Conservation (phyloP, 768 basidiomycete genomes). For the Russula ochroleuca region DNA sequence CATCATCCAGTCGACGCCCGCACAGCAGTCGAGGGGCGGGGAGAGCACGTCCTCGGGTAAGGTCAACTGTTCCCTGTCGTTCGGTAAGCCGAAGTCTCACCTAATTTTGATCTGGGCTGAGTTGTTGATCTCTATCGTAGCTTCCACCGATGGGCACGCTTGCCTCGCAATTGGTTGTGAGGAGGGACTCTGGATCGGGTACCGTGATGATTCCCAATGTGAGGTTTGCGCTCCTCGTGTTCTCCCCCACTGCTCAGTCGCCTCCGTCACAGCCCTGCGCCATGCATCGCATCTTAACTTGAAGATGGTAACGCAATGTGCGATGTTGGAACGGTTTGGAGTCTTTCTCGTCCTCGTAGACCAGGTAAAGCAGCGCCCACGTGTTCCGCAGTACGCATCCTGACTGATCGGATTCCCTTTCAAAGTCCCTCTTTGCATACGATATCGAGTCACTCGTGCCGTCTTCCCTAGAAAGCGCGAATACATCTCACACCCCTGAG, state of each 20-base stretch:
- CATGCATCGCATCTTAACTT: constrained; percentile 78
- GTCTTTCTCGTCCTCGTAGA: constrained; percentile 94
- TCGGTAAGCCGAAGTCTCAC: constrained; percentile 46
- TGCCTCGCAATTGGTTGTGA: constrained; percentile 92
- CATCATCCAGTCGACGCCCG: constrained; percentile 61
- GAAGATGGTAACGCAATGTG: constrained; percentile 87
- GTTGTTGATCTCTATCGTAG: constrained; percentile 37
- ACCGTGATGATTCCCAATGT: constrained; percentile 84
- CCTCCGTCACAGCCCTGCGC: constrained; percentile 60
- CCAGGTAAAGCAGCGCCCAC: constrained; percentile 47
- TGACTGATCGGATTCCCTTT: neutral
- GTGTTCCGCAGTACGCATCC: too few species aligned
- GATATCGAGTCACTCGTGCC: constrained; percentile 96
- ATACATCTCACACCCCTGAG: constrained; percentile 76
- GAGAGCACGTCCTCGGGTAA: constrained; percentile 72
- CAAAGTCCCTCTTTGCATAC: constrained; percentile 81
- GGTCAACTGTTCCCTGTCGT: constrained; percentile 95
- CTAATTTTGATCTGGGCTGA: neutral
- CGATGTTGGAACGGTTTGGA: constrained; percentile 93
- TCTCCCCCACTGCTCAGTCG: neutral
- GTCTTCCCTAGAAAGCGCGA: constrained; percentile 62
- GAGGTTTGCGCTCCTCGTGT: constrained; percentile 30
- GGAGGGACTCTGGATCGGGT: constrained; percentile 96
- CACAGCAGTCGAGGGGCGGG: constrained; percentile 54
- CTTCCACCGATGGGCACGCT: constrained; percentile 75